Evolutionary conservation across 352 stramenopile species (phyloP), one percentile per base, ranked within the genome.

Genomic region (Phytophthora ramorum): DNA sequence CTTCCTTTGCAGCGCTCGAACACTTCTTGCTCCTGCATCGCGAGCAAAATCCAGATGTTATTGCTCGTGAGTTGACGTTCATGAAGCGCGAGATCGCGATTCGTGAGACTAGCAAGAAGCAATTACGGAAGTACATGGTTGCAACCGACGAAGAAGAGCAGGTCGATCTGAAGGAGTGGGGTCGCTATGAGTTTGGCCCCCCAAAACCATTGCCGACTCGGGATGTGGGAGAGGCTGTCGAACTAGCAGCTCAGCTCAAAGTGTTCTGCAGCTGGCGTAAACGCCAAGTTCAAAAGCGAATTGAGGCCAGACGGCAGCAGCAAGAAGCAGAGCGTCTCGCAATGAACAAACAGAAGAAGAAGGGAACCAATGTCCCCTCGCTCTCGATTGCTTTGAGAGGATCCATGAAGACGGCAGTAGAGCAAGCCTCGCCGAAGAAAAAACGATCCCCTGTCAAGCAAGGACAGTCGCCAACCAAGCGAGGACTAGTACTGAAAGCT

Each of bases 61-160:
- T 91, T 22, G 69, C 59, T 4, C 72, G 78, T 22, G 84, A 92
- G 53, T 74, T 75, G 53, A 61, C 80, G 8, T 89, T 88, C 43
- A 73, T 92, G n/a, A 79, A 86, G 35, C 71, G 82, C 37, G 75
- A 90, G 56, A 66, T 78, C 17, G 58, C 73, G 10, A 77, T 90
- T 30, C 79, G 79, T n/a, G 72, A 88, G 40, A 86, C 78, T 3
- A 86, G 71, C 62, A 86, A 78, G 49, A 59, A 52, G 35, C 84
- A 91, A 58, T 49, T 92, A 37, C 80, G 69, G 12, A 85, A 86
- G 55, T 92, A 85, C 63, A 92, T 92, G 84, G 53, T 92, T 20
- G 81, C 80, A 19, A 90, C 81, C 1, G 82, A 92, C 37, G 51
- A 73, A 48, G 75, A 85, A 45, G 70, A 87, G 24, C 54, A 63